Evolutionary conservation across 2,329 filamentous ascomycete species (phyloP).

Genomic region (Sarocladiaceae sp.): DNA sequence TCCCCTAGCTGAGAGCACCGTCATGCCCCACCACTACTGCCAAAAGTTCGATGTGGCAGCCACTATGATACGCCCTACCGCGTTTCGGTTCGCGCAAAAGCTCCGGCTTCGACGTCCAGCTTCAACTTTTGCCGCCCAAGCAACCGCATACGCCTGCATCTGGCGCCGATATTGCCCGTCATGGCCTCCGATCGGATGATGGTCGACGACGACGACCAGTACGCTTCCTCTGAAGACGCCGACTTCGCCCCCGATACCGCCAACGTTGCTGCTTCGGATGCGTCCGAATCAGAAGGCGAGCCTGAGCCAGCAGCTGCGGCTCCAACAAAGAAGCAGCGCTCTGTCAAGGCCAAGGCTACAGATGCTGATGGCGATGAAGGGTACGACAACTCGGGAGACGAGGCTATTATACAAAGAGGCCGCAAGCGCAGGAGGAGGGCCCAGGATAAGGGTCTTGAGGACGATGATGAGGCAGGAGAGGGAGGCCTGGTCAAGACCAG

Average conservation of each 20-base stretch:
- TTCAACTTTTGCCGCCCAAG: constrained; percentile 6
- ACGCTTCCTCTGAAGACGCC: constrained; percentile 68
- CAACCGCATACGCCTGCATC: not conserved
- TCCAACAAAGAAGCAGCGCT: constrained; percentile 13
- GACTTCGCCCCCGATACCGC: constrained; percentile 63
- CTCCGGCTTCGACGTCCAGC: not conserved
- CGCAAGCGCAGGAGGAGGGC: constrained; percentile 46
- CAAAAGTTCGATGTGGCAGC: too few species aligned
- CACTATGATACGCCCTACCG: not conserved
- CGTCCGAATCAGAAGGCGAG: constrained; percentile 45
- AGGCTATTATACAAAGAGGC: constrained; percentile 61
- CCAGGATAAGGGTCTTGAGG: constrained; percentile 21
- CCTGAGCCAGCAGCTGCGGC: constrained; percentile 20
- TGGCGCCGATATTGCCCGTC: not conserved
- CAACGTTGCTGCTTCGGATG: constrained; percentile 41
- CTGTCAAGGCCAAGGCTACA: constrained; percentile 11
- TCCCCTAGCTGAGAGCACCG: too few species aligned
- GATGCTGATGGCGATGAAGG: constrained; percentile 38
- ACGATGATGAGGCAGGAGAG: constrained; percentile 49
- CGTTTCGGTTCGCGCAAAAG: not conserved
- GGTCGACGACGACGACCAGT: constrained; percentile 52
- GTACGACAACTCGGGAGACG: constrained; percentile 68
- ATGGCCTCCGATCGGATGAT: constrained; percentile 15
- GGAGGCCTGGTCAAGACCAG: constrained; percentile 69
- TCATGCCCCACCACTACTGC: not conserved